Base-by-base conservation (phyloP, 768 basidiomycete genomes). In the Trametes punicea region DNA sequence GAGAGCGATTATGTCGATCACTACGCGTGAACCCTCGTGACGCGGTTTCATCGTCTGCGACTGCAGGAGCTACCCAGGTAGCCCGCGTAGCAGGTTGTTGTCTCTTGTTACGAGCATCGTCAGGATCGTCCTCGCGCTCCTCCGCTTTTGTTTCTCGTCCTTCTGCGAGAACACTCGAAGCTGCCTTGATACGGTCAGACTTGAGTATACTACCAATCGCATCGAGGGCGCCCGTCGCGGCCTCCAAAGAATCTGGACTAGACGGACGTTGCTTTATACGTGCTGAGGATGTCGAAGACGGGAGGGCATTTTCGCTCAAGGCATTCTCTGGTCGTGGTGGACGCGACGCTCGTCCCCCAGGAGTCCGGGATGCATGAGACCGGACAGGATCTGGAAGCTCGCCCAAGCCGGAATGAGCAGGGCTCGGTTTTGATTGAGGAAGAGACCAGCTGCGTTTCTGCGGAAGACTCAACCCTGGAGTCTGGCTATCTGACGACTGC, bases 191-290 rank as follows among this genome's bases (percentile, higher is more conserved):
- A 18, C 57, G 49, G 5, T 59, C 53, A 2, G 23, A 26, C 16
- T 42, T 29, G 6, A 59, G 50, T 16, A 59, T 62, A 16, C 26
- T 34, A 3, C 46, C 47, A 7, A 62, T 11, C 3, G 41, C 52
- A 2, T 38, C 33, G 10, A 51, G 33, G 7, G 51, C 7, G 15
- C 27, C 54, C 13, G 15, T n/a, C n/a, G n/a, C n/a, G n/a, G n/a
- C n/a, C 9, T 2, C 46, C 27, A 23, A 11, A 16, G 39, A 20
- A 10, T 25, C 13, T 8, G 36, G 13, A 11, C 18, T 10, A 6
- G 38, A 25, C 21, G 29, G 9, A 6, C 54, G 54, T 3, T 45
- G 30, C 1, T 25, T 18, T 1, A 15, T 15, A 11, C 41, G 11
- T 15, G 6, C 2, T 1, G 30, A 18, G 5, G 25, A 13, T 16